These are phyloP conservation scores for Cyanodermella asteris DNA, from an alignment of 2,329 filamentous ascomycete genomes.

Conservation along the genomic window DNA sequence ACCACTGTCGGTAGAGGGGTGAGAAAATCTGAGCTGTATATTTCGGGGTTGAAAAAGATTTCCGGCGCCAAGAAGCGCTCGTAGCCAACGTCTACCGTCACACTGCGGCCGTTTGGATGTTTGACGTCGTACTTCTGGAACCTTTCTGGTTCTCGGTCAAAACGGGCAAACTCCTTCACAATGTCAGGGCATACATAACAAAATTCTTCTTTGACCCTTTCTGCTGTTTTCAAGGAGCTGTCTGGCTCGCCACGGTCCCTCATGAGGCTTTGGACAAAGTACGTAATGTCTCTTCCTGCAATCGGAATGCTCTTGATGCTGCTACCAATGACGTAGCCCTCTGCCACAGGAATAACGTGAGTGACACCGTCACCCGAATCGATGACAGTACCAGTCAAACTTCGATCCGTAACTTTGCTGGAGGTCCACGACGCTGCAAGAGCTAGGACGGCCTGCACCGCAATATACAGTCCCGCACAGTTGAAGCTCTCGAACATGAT, in stretches of 20 bases:
- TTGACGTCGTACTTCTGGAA: conserved; percentile 80
- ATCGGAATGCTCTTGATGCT: conserved; percentile 99
- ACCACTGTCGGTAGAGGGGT: conserved; percentile 88
- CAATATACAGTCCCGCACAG: conserved; percentile 95
- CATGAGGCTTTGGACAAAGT: conserved; percentile 91
- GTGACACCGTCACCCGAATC: conserved; percentile 98
- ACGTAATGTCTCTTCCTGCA: conserved; percentile 92
- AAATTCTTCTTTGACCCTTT: conserved; percentile 96
- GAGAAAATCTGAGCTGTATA: conserved; percentile 95
- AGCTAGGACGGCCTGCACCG: conserved; percentile 89
- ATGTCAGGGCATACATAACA: conserved; percentile 98
- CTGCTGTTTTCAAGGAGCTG: conserved; percentile 88
- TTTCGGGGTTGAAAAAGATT: conserved; percentile 99
- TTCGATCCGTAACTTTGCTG: conserved; percentile 89
- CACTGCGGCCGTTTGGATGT: conserved; percentile 64
- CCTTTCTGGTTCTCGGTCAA: conserved; percentile 75
- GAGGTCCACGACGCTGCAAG: conserved; percentile 96
- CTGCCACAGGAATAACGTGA: conserved; percentile 93
- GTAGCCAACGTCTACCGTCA: conserved; percentile 83
- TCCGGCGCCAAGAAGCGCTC: conserved; percentile 95
- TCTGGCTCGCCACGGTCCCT: conserved; percentile 92
- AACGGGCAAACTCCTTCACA: conserved; percentile 91
- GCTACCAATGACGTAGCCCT: conserved; percentile 96
- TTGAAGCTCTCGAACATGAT: conserved; percentile 99
- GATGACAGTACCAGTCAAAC: conserved; percentile 90